Evolutionary conservation across 768 basidiomycete species (phyloP), one percentile per base, ranked within the genome.

Genomic region (Nevesoporus exiguus): DNA sequence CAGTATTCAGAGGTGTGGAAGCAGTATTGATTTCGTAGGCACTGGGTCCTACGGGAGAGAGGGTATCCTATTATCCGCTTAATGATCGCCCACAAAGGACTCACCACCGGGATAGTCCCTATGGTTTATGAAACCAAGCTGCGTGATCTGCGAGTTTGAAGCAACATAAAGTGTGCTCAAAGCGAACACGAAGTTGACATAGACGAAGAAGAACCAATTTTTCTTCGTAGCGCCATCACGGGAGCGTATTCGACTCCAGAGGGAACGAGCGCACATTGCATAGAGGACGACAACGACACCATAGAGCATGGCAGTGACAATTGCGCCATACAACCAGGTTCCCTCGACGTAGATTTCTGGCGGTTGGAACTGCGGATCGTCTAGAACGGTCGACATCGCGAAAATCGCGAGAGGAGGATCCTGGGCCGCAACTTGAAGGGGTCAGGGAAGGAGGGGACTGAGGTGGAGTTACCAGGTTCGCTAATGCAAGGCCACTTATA

Each of bases 101-200:
- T 42, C 19, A 69, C 68, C 69, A 21, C 66, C 70, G 1, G 70
- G 68, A 39, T 66, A 71, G 24, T 72, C 51, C 25, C 70, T 68
- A 30, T 71, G 19, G 25, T 66, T 59, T 48, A 70, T 63, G 54
- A 71, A 70, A 14, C 60, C 66, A 8, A 68, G 41, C 24, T 71
- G 66, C 40, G 65, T 70, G 39, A 68, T 66, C 11, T 57, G 47
- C 0, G 68, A 39, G 27, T 63, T 66, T 55, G 55, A 27, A 0
- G 51, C 61, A 31, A 59, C 59, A 41, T 66, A 71, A 47, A 71
- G 47, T 5, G 70, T 70, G 8, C 64, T 64, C 42, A 70, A 25
- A 11, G 47, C 58, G 42, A 70, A 72, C 34, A 70, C 22, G 54
- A 70, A 41, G 31, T 61, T 57, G 43, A 70, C 63, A 50, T 71